Evolutionary conservation across 805 yeast species (phyloP), one percentile per base, ranked within the genome.

Genomic region (Candida railenensis): DNA sequence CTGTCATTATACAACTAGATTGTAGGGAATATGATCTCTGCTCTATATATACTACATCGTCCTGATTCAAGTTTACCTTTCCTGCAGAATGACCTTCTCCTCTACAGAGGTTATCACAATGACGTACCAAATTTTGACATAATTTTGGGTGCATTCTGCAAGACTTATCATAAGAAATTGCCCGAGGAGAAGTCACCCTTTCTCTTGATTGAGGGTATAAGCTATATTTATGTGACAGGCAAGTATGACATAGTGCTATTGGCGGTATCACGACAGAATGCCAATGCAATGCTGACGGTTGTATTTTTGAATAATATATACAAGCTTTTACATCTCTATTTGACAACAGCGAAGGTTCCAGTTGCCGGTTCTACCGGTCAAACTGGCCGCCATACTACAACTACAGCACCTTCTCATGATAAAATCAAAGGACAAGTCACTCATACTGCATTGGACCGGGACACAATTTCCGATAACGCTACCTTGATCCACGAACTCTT

Each of bases 401-500:
- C n/a, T n/a, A n/a, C n/a, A n/a, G n/a, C n/a, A n/a, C n/a, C n/a
- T n/a, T n/a, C n/a, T n/a, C n/a, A n/a, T n/a, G n/a, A n/a, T n/a
- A n/a, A n/a, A n/a, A n/a, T n/a, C n/a, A n/a, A n/a, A n/a, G n/a
- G n/a, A 7, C 30, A 25, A 12, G 39, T 16, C 8, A 40, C 43
- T 16, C 22, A 5, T n/a, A 39, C 42, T 9, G 65, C 66, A 18
- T 62, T 86, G 36, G 80, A 79, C 54, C 76, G 76, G 45, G 90
- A 85, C 45, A 56, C 80, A 15, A 77, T 89, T 2, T 67, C 78
- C 19, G 96, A 89, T 62, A 92, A 89, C 63, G 78, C 80, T 52
- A 81, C 83, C 30, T 70, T 89, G 42, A 78, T 89, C 5, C 85
- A 85, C 63, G 97, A 90, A 61, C 67, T 89, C n/a, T 65, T 89